Base-by-base conservation (phyloP, 129 eudicot species). In the Oenanthe sinensis region DNA sequence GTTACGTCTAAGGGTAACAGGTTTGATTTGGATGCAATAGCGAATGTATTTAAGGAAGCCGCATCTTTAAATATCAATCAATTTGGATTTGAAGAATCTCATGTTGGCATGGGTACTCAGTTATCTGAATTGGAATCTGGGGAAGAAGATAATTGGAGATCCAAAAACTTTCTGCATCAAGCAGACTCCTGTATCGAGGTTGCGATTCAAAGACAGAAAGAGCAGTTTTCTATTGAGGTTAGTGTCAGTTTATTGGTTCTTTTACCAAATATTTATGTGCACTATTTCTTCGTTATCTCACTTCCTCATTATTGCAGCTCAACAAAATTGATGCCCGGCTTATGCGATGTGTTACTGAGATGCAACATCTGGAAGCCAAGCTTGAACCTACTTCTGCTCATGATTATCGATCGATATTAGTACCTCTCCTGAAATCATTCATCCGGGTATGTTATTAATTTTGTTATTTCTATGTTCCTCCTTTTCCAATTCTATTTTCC, bases 281-380 rank as follows among this genome's bases (percentile, higher is more conserved):
- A 70, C 45, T 76, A 65, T 76, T 77, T 75, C 83, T 42, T 46
- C 80, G 77, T 55, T 77, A 76, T 84, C 86, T 90, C 73, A 87
- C 88, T 77, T 70, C 74, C 78, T 87, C 75, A 74, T 74, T 75
- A 76, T 71, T 90, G 82, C 97, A 96, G 99, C 89, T 96, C 60
- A 90, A 96, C 93, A 92, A 90, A 96, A 81, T 92, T 40, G 99
- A 96, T 81, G 99, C 90, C 26, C 82, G 89, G 75, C 86, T 96
- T 75, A 48, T 92, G 93, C 88, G 87, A 52, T 81, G 71, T 86
- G 75, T 96, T 75, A 58, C 79, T 74, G 87, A 80, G 76, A 96
- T 96, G 92, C 91, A 92, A 88, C 97, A 92, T 80, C 83, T 92
- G 87, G 96, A 96, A 83, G 82, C 79, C 54, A 89, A 89, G 87